phyloP scores from a whole-genome alignment of 1,284 basidiomycete genomes.

The Takashimella tepidaria region DNA sequence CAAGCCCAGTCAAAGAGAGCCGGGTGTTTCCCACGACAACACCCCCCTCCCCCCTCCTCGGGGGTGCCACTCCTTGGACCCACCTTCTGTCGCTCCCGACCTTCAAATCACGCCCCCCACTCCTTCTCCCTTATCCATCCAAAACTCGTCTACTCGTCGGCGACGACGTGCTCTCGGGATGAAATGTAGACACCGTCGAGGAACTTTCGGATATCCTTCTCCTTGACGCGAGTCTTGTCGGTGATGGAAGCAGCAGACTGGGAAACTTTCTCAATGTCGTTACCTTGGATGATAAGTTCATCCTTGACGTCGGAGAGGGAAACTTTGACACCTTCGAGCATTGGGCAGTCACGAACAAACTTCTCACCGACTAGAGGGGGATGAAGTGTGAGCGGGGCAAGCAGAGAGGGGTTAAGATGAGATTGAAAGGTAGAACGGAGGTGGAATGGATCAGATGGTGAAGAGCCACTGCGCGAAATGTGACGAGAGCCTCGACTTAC shows the following conservation, averaged over 20 bases:
- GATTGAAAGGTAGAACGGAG: neutral
- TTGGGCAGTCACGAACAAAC: slow-evolving; percentile 86
- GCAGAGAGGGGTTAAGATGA: neutral
- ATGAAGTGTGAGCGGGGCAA: neutral
- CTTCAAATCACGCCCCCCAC: too few relatives aligned
- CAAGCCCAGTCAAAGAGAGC: neutral
- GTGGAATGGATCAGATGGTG: neutral
- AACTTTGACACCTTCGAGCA: slow-evolving; percentile 85
- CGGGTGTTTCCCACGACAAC: neutral
- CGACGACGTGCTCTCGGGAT: slow-evolving; percentile 55
- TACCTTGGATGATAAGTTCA: slow-evolving; percentile 85
- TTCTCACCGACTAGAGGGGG: slow-evolving; percentile 51
- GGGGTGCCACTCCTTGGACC: too few relatives aligned
- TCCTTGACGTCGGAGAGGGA: slow-evolving; percentile 94
- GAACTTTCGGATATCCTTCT: slow-evolving; percentile 93
- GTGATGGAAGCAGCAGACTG: slow-evolving; percentile 96
- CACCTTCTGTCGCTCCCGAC: too few relatives aligned
- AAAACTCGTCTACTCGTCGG: slow-evolving; percentile 4
- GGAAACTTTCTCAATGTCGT: slow-evolving; percentile 92
- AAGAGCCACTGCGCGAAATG: neutral
- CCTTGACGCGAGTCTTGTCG: slow-evolving; percentile 86
- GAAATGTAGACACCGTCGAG: slow-evolving; percentile 75
- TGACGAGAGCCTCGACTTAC: slow-evolving; percentile 53
- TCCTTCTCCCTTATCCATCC: too few relatives aligned
- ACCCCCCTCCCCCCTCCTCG: slow-evolving; percentile 2